Evolutionary conservation across 495 filamentous ascomycete genomes (phyloP).

Genomic region (Hypoxylon fuscum): DNA sequence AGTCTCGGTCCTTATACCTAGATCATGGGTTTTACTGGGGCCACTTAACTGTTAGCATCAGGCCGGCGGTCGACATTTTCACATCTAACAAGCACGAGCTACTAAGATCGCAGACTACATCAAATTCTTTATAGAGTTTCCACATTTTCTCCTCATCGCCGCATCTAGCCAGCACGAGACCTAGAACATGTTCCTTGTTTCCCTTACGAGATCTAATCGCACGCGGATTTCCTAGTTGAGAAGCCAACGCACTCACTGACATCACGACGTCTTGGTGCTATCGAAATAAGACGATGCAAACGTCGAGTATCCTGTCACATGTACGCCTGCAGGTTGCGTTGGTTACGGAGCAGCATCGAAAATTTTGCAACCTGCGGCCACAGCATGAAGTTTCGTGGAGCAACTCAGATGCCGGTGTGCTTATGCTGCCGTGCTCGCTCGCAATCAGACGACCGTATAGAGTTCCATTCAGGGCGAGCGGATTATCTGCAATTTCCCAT

Average conservation of each 20-base stretch:
- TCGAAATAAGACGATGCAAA: slow-evolving; percentile 4
- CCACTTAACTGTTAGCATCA: slow-evolving; percentile 12
- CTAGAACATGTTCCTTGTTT: slow-evolving; percentile 26
- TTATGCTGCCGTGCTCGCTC: slow-evolving; percentile 6
- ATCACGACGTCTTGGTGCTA: neutral
- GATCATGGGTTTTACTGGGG: slow-evolving; percentile 5
- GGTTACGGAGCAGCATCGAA: slow-evolving; percentile 7
- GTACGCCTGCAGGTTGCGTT: slow-evolving; percentile 6
- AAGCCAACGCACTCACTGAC: slow-evolving; percentile 1
- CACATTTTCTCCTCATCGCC: neutral
- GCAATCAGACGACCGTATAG: neutral
- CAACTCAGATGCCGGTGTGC: slow-evolving; percentile 2
- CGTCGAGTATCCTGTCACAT: slow-evolving; percentile 5
- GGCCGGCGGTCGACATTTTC: slow-evolving; percentile 2
- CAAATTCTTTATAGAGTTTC: slow-evolving; percentile 11
- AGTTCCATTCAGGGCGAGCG: slow-evolving; percentile 3
- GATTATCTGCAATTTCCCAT: slow-evolving; percentile 12
- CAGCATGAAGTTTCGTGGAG: neutral
- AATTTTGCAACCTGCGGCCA: slow-evolving; percentile 14
- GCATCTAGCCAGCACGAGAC: slow-evolving; percentile 1
- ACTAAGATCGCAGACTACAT: slow-evolving; percentile 1
- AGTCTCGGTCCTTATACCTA: slow-evolving; percentile 7
- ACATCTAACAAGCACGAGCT: neutral
- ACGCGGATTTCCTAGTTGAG: slow-evolving; percentile 5
- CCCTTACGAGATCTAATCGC: slow-evolving; percentile 18